A percentile compares a stretch with the other conserved stretches of the same genome.
Conservation (phyloP, 352 stramenopile genomes). For the Phytopythium helicoides region DNA sequence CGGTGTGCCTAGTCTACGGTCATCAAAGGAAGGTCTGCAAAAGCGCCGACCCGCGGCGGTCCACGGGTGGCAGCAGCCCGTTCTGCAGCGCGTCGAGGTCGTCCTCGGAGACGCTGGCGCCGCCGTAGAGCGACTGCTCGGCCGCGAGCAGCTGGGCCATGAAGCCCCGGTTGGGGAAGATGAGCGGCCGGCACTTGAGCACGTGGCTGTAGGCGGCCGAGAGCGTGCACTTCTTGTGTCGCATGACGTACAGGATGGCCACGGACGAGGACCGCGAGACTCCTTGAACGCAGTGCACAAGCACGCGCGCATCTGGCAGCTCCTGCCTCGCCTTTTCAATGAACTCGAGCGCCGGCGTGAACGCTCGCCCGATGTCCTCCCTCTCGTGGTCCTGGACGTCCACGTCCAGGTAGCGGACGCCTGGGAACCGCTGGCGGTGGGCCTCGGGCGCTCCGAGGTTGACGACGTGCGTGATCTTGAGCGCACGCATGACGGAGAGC, state of each 20-base stretch:
- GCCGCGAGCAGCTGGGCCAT: slow-evolving; percentile 75
- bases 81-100: slow-evolving; percentile 71
- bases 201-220: slow-evolving; percentile 80
- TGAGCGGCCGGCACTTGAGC: slow-evolving; percentile 67
- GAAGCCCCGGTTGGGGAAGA: slow-evolving; percentile 80
- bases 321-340: slow-evolving; percentile 44
- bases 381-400: slow-evolving; percentile 55
- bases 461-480: slow-evolving; percentile 71
- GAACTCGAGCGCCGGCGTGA: slow-evolving; percentile 47
- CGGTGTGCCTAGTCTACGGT: not conserved
- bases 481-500: slow-evolving; percentile 37
- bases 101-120: slow-evolving; percentile 53
- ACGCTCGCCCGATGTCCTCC: slow-evolving; percentile 55
- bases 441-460: slow-evolving; percentile 69
- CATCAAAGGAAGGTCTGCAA: slow-evolving; percentile 33
- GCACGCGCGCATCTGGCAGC: slow-evolving; percentile 35
- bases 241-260: slow-evolving; percentile 82
- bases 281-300: slow-evolving; percentile 84
- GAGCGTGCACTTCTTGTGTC: slow-evolving; percentile 62
- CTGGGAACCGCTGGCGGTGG: slow-evolving; percentile 47
- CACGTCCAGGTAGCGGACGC: slow-evolving; percentile 68
- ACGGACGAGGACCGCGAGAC: slow-evolving; percentile 77
- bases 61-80: slow-evolving; percentile 50
- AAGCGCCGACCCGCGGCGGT: slow-evolving; percentile 59
- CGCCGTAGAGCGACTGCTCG: slow-evolving; percentile 67